Base-by-base conservation (phyloP, 768 basidiomycete species). In the Exidia glandulosa region DNA sequence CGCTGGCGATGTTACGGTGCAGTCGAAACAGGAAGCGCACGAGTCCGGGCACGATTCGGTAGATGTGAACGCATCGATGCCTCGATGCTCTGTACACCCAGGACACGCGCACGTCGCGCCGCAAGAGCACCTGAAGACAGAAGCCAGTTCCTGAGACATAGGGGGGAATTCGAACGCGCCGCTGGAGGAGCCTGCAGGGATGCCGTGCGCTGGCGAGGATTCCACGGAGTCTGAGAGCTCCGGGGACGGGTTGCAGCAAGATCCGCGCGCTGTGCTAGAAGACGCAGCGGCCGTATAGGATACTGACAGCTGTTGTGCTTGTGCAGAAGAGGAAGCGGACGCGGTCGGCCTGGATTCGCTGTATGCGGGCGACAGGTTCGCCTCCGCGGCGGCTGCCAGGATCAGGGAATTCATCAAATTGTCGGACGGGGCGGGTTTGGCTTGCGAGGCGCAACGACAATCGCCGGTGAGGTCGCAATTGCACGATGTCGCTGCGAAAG, bases 51-150 rank as follows among this genome's bases (percentile, higher is more conserved):
- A 62, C 23, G 32, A 56, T 54, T 62, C 66, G 57, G 75, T 75
- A 64, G 70, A 66, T 3, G 80, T 74, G 59, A 79, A 69, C 0
- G 81, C 75, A 47, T 76, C 75, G 19, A 70, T 60, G 1, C 82
- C 81, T n/a, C 86, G 83, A 66, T 90, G 88, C 64, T 86, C 77
- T 10, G 80, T 68, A 66, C 88, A 90, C 33, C 87, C 87, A 0
- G 87, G 87, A 70, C 88, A 90, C 14, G 77, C 77, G 66, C 88
- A 90, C 41, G 73, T 72, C 47, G 81, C 69, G 32, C 87, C 87
- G 66, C 88, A 89, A 7, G 83, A 86, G 67, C 88, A 90, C 2
- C 84, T 13, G 67, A 60, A 31, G 66, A 57, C 13, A 62, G 61
- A 32, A 67, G 62, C 13, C 37, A 69, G 57, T 47, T 12, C 31